Conservation (phyloP, 148 eudicot genomes). For the Rhododendron williamsianum region DNA sequence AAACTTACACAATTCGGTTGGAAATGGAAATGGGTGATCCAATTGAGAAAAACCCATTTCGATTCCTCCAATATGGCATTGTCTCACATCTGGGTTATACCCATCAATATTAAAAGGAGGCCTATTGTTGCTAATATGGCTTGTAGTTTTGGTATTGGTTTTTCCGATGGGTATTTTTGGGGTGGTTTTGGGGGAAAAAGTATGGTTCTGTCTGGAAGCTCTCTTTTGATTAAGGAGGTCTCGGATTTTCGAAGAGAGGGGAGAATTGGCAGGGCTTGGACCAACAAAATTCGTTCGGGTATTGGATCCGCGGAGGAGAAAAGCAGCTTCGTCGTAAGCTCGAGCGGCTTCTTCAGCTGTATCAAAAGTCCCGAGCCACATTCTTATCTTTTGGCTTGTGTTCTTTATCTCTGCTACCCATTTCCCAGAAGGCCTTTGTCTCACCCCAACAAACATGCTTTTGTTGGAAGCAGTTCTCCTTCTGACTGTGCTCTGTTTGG, state of each 20-base stretch:
- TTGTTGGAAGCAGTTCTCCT: constrained; percentile 13
- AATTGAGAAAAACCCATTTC: constrained; percentile 12
- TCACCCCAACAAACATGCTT: constrained; percentile 60
- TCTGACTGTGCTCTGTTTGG: constrained; percentile 20
- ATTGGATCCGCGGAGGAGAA: constrained; percentile 59
- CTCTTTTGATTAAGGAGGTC: constrained; percentile 45
- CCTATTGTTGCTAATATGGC: not conserved
- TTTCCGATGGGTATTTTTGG: not conserved
- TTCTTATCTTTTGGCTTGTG: constrained; percentile 59
- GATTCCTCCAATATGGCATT: constrained; percentile 12
- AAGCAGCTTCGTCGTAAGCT: constrained; percentile 71
- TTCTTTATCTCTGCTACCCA: constrained; percentile 80
- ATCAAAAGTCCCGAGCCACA: constrained; percentile 70
- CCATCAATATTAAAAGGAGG: constrained; percentile 1
- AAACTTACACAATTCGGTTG: constrained; percentile 8
- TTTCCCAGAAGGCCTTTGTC: constrained; percentile 70
- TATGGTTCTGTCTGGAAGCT: constrained; percentile 16
- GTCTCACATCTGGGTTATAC: constrained; percentile 29
- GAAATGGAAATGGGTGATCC: constrained; percentile 6
- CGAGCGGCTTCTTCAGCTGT: constrained; percentile 69
- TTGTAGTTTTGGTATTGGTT: not conserved
- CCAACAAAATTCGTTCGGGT: constrained; percentile 52
- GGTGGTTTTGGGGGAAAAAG: not conserved
- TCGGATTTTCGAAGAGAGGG: constrained; percentile 47
- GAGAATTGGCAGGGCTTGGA: constrained; percentile 30